Conservation (phyloP, 306 rosid genomes). For the Cicer judaicum region DNA sequence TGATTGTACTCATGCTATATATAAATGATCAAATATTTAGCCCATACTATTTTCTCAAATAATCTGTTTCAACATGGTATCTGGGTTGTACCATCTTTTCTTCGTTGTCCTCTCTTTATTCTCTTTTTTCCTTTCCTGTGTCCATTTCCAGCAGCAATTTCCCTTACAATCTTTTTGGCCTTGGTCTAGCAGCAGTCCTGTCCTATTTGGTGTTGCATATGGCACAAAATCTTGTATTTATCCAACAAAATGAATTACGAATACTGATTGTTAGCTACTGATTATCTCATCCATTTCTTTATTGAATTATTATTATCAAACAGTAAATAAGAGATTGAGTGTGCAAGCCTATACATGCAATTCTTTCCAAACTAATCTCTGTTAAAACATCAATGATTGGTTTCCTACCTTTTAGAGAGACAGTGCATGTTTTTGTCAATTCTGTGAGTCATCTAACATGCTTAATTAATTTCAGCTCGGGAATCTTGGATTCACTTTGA, state of each 20-base stretch:
- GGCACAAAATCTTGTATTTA: background rate
- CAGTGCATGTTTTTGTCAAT: conserved; percentile 17
- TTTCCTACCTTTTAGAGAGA: conserved; percentile 1
- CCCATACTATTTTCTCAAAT: background rate
- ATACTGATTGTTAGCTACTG: too few species aligned
- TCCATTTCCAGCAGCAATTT: background rate
- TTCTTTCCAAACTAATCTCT: conserved; percentile 9
- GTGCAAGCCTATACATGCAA: background rate
- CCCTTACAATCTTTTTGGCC: too few species aligned
- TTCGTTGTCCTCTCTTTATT: background rate
- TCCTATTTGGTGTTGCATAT: background rate
- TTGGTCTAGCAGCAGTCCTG: too few species aligned
- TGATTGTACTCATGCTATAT: background rate
- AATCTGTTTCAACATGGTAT: conserved; percentile 3
- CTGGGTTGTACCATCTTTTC: background rate
- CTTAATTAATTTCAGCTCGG: conserved; percentile 55
- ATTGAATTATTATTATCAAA: conserved; percentile 10
- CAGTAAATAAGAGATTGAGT: conserved; percentile 11
- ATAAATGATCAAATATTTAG: background rate
- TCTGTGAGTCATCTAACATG: conserved; percentile 26
- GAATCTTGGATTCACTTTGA: conserved; percentile 60
- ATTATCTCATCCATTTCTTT: background rate
- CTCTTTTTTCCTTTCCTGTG: background rate
- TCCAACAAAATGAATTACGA: too few species aligned
- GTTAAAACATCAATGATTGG: conserved; percentile 31